Base-by-base conservation (phyloP, 257 asterid species). In the Leonotis leonurus region DNA sequence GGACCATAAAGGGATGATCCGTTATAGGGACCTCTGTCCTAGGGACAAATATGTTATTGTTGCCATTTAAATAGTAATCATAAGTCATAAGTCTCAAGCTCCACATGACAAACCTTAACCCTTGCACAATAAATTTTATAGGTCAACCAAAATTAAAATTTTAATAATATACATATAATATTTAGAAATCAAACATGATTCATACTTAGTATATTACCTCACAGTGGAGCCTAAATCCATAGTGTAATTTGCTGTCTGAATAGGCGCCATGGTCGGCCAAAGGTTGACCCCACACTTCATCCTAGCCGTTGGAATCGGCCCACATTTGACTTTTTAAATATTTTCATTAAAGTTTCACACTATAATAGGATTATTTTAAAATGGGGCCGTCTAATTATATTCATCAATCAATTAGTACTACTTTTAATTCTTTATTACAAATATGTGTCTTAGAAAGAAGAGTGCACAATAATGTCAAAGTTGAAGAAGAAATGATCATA, bases 221-320 rank as follows among this genome's bases (percentile, higher is more conserved):
- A 13, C 9, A 12, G 4, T 43, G n/a, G 27, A 48, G 32, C 54
- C 54, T 22, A 22, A 48, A 10, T 50, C 56, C 56, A 25, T 4
- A 25, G 4, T 49, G 55, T 21, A 21, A 9, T 8, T 22, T n/a
- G 9, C 13, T 53, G 26, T 27, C 14, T 27, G 40, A 52, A n/a
- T 27, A 9, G 5, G 43, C 43, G 53, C 17, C 35, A 18, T 12
- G 60, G 65, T 48, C 53, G 64, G 65, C 68, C 43, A 43, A 25
- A 21, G 58, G 21, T 41, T 39, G 62, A 64, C 62, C 60, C 57
- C 73, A 4, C 41, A 21, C 41, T 39, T 46, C 26, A 35, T 40
- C 32, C 8, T 65, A 44, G 60, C 81, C 81, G 77, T 73, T 79
- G 17, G 53, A 70, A 25, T 33, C n/a, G 32, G 45, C 48, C 62